Percentiles rank a stretch among this genome's conserved stretches.
These are phyloP conservation scores for Trametes coccinea DNA, from an alignment of 768 basidiomycete genomes.

Conservation along the genomic window DNA sequence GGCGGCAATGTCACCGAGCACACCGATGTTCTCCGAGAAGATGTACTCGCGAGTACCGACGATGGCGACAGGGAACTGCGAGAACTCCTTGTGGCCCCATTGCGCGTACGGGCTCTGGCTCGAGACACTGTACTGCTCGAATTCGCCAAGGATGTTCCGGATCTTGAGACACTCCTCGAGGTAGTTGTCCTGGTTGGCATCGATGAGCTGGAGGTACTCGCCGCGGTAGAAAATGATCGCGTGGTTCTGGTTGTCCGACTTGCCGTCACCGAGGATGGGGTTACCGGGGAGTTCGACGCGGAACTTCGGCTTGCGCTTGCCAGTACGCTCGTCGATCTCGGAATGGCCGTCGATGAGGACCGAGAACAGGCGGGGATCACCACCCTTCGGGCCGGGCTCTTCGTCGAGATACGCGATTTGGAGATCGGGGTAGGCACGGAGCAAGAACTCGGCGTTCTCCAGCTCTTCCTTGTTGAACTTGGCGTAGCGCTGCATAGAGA, in stretches of 20 bases:
- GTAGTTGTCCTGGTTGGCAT: constrained; percentile 99
- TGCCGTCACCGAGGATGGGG: constrained; percentile 98
- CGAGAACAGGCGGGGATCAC: constrained; percentile 88
- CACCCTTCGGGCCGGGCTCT: constrained; percentile 85
- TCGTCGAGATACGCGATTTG: constrained; percentile 99
- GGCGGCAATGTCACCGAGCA: constrained; percentile 97
- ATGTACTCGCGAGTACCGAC: constrained; percentile 99
- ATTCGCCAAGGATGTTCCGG: constrained; percentile 94
- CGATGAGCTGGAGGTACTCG: constrained; percentile 98
- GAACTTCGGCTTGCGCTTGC: constrained; percentile 95
- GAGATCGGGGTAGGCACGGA: constrained; percentile 97
- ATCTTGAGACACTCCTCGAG: constrained; percentile 99
- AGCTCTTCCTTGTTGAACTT: constrained; percentile 99
- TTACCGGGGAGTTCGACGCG: constrained; percentile 96
- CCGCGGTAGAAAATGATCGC: constrained; percentile 99
- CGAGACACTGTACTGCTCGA: constrained; percentile 90
- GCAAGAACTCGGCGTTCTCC: constrained; percentile 96
- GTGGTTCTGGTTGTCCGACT: constrained; percentile 99
- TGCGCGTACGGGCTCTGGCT: constrained; percentile 95
- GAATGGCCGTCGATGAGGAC: constrained; percentile 97
- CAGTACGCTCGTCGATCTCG: constrained; percentile 85
- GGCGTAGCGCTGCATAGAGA: constrained; percentile 98
- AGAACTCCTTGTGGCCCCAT: constrained; percentile 93
- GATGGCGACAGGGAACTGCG: constrained; percentile 90
- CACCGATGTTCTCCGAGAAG: constrained; percentile 99